Evolutionary conservation across 345 rosid species (phyloP), one percentile per base, ranked within the genome.

Genomic region (Pugionium dolabratum): DNA sequence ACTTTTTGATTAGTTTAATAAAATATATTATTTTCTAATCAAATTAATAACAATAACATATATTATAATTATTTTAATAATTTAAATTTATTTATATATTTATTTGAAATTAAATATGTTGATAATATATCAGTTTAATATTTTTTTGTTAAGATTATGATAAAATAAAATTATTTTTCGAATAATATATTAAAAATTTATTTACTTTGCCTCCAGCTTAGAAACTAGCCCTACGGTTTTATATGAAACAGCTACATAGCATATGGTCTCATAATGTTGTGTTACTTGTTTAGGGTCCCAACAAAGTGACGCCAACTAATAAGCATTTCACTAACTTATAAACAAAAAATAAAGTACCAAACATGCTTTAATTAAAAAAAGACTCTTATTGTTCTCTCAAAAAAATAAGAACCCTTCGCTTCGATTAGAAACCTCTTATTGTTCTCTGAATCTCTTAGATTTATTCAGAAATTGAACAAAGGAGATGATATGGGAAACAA

Each of bases 401-500:
- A 1, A 36, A 44, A 45, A 29, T 35, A 64, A 31, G 11, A 27
- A 61, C 42, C 55, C 41, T 37, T 37, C 5, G 4, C 5, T 48
- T 39, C 34, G 31, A 56, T 4, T 5, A 28, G 30, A 62, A 49
- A 28, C 47, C 70, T 63, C 62, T 45, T 47, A 32, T 7, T 71
- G 4, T 29, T 64, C 37, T 56, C 47, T 55, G 58, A 47, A 3
- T 29, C 34, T 65, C 28, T 40, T 51, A 49, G 26, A 25, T 40
- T 6, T 40, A 2, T 48, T 48, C 53, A 48, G 40, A 63, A 51
- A 62, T 39, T 59, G 33, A 54, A 10, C 30, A 4, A 43, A 55
- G 75, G 75, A 44, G 49, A 73, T 66, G 67, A 73, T 59, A 73
- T 73, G 76, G 76, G 76, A 53, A 73, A 73, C 62, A 73, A 45